These are phyloP conservation scores for Saxispiralis lemnorum DNA, from an alignment of 495 filamentous ascomycete genomes.

Conservation along the genomic window DNA sequence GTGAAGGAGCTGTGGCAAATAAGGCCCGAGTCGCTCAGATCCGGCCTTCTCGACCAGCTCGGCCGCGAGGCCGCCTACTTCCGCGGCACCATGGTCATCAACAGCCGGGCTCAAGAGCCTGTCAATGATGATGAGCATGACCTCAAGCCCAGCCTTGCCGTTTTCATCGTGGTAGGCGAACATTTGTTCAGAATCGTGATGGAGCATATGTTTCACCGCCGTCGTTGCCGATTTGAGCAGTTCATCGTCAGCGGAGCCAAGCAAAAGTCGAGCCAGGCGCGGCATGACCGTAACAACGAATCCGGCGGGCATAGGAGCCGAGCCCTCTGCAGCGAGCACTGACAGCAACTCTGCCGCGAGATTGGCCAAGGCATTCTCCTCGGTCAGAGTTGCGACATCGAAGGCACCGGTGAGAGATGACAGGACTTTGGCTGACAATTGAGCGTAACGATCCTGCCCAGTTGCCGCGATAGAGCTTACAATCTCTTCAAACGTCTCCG, in stretches of 20 bases:
- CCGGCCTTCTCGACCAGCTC: conserved; percentile 91
- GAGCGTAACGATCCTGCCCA: conserved; percentile 50
- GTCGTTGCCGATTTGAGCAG: conserved; percentile 73
- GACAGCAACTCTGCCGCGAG: conserved; percentile 72
- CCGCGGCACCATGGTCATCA: conserved; percentile 80
- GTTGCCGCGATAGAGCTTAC: conserved; percentile 45
- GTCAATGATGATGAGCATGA: conserved; percentile 79
- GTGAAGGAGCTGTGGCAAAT: conserved; percentile 69
- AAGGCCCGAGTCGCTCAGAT: conserved; percentile 72
- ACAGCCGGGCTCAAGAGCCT: conserved; percentile 67
- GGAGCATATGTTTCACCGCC: conserved; percentile 69
- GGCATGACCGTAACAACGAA: conserved; percentile 75
- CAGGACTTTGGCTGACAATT: conserved; percentile 71
- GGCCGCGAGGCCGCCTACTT: conserved; percentile 85
- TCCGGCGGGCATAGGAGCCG: conserved; percentile 65
- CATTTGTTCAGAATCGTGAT: conserved; percentile 73
- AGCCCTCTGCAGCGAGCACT: conserved; percentile 62
- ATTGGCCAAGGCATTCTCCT: conserved; percentile 63
- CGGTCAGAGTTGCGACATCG: conserved; percentile 67
- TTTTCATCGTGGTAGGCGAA: conserved; percentile 61
- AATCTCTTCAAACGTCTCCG: conserved; percentile 80
- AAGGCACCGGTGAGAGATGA: conserved; percentile 77
- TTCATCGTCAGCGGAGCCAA: conserved; percentile 64
- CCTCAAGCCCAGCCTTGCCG: conserved; percentile 69
- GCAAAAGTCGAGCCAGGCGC: conserved; percentile 65